Percentiles rank a stretch among this genome's conserved stretches.
Evolutionary conservation across 2,329 filamentous ascomycete genomes (phyloP).

Genomic region (Pezicula carpinea): DNA sequence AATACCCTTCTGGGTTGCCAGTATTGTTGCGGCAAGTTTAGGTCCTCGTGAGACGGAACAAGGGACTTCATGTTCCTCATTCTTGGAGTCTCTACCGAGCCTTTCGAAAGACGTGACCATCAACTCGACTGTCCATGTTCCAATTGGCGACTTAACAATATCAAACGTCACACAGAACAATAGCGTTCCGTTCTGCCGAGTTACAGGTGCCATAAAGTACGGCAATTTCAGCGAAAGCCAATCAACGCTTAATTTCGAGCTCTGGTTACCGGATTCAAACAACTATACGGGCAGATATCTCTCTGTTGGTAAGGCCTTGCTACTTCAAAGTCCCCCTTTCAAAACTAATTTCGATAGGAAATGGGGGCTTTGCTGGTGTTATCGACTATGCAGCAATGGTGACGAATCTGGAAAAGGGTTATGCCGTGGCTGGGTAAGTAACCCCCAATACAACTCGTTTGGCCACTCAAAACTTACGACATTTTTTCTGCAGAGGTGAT

Average conservation of each 20-base stretch:
- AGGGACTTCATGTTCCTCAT: background rate
- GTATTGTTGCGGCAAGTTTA: background rate
- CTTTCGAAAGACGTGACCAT: background rate
- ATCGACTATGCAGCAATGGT: conserved; percentile 15
- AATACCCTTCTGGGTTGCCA: no score
- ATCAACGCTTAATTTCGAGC: conserved; percentile 21
- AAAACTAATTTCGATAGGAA: conserved; percentile 8
- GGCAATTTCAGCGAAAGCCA: conserved; percentile 8
- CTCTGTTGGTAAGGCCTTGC: conserved; percentile 16
- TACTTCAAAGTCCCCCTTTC: background rate
- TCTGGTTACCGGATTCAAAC: conserved; percentile 17
- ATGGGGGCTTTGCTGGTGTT: conserved; percentile 22
- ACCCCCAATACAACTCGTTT: background rate
- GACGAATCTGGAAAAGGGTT: conserved; percentile 19
- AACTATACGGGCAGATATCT: conserved; percentile 19
- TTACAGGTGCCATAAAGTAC: conserved; percentile 6
- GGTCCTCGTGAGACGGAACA: background rate
- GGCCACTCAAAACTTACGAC: background rate
- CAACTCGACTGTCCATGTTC: background rate
- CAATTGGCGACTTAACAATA: background rate
- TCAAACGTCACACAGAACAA: background rate
- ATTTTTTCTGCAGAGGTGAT: conserved; percentile 11
- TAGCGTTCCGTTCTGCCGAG: conserved; percentile 10
- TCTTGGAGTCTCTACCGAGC: background rate
- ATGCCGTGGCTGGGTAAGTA: conserved; percentile 17